phyloP scores from a whole-genome alignment of 257 asterid genomes.

The Capsicum chinense region DNA sequence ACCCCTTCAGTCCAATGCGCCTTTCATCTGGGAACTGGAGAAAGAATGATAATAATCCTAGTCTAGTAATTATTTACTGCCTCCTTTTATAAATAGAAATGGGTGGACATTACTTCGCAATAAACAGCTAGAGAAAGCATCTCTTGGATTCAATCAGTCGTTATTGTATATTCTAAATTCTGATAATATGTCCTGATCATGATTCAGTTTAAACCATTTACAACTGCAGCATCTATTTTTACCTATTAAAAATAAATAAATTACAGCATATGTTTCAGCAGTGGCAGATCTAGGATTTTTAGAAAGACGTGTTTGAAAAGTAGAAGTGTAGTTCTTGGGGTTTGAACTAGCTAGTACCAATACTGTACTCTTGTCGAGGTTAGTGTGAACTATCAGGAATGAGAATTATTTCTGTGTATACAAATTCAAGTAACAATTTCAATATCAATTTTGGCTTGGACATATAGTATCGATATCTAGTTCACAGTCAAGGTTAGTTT shows the following conservation, averaged over 20 bases:
- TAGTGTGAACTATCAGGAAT: too few relatives aligned
- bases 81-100: not conserved
- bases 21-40: not conserved
- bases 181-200: slow-evolving; percentile 6
- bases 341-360: too few relatives aligned
- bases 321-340: too few relatives aligned
- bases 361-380: too few relatives aligned
- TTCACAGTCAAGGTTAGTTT: too few relatives aligned
- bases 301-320: too few relatives aligned
- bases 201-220: not conserved
- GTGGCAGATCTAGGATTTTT: too few relatives aligned
- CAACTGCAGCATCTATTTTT: slow-evolving; percentile 6
- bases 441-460: too few relatives aligned
- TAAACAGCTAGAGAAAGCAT: not conserved
- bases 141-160: not conserved
- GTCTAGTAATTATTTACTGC: not conserved
- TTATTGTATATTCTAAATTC: not conserved
- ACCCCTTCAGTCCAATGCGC: not conserved
- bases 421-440: too few relatives aligned
- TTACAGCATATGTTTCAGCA: not conserved
- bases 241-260: not conserved
- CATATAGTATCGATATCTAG: too few relatives aligned
- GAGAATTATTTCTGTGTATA: too few relatives aligned
- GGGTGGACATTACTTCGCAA: not conserved
- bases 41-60: not conserved